Base-by-base conservation (phyloP, 495 filamentous ascomycete genomes). In the Penicillium lividum region DNA sequence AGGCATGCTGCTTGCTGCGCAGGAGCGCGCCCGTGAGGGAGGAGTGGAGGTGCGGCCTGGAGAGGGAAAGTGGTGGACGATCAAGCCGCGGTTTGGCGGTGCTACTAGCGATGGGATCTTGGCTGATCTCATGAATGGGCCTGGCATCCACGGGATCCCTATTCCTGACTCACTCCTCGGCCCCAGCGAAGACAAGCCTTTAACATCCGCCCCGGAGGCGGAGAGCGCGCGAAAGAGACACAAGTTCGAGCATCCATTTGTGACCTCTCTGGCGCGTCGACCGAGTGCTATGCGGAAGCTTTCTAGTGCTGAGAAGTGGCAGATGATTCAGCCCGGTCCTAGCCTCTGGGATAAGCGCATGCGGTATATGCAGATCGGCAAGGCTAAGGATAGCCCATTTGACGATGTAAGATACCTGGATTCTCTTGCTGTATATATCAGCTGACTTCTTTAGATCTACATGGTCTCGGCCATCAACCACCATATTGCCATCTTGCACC, bases 61-160 rank as follows among this genome's bases (percentile, higher is more conserved):
- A 3, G 86, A 91, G 54, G 87, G 84, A 4, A 81, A 86, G 58
- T 97, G 92, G 91, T 97, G 91, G 90, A 84, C 86, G 3, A 84
- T 74, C 27, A 77, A 72, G 55, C 86, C 83, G 30, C 82, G 92
- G 22, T 96, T 91, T 84, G 92, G 92, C 47, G 89, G 88, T 38
- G 86, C 86, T 10, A 71, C 82, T 38, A 85, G 86, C 52, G 86
- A 87, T 18, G 82, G 84, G 46, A 81, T 86, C 54, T 82, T 88
- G 58, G 73, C 80, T 5, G 80, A 82, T 59, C 66, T 72, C 53
- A 70, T 67, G 18, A 70, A 63, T 9, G 49, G 55, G 3, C 38
- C 51, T 18, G 57, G 57, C 5, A 55, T 60, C 30, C 57, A 60
- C 31, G 65, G 67, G 5, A 68, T 70, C 54, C 61, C 62, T 18